A percentile compares a stretch with the other conserved stretches of the same genome.
Conservation (phyloP, 441 rosid species). For the Geranium incanum region DNA sequence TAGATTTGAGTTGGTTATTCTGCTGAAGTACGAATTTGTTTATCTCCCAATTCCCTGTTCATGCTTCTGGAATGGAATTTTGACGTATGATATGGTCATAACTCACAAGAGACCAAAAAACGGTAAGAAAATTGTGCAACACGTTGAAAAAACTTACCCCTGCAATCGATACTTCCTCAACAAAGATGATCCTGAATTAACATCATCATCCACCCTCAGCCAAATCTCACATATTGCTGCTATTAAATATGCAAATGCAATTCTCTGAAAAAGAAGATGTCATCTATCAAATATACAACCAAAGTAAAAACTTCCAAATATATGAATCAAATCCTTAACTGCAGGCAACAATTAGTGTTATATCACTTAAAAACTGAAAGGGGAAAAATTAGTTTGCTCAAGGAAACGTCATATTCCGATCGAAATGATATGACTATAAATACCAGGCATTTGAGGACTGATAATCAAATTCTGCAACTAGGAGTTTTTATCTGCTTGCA, state of each 20-base stretch:
- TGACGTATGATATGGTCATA: not conserved
- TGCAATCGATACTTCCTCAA: slow-evolving; percentile 2
- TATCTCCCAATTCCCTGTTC: too few relatives aligned
- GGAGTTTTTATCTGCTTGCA: not conserved
- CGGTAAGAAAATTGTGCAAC: not conserved
- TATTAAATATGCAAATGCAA: slow-evolving; percentile 7
- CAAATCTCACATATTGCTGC: slow-evolving; percentile 9
- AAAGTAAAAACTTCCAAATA: not conserved
- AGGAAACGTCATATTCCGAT: too few relatives aligned
- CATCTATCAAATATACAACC: not conserved
- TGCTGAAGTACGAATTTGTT: too few relatives aligned
- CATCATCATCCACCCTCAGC: slow-evolving; percentile 1
- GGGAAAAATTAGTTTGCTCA: not conserved
- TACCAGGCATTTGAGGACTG: not conserved
- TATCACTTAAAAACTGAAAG: not conserved
- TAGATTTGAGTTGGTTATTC: not conserved
- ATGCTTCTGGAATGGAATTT: too few relatives aligned
- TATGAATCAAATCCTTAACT: not conserved
- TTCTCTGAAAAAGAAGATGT: not conserved
- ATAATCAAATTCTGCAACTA: slow-evolving; percentile 1
- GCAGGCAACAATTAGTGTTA: not conserved
- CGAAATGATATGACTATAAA: not conserved
- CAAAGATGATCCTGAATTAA: slow-evolving; percentile 10
- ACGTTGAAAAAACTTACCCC: not conserved
- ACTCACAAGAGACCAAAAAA: not conserved